Evolutionary conservation across 2,329 filamentous ascomycete genomes (phyloP).

Genomic region (Pyrenochaeta sp.): DNA sequence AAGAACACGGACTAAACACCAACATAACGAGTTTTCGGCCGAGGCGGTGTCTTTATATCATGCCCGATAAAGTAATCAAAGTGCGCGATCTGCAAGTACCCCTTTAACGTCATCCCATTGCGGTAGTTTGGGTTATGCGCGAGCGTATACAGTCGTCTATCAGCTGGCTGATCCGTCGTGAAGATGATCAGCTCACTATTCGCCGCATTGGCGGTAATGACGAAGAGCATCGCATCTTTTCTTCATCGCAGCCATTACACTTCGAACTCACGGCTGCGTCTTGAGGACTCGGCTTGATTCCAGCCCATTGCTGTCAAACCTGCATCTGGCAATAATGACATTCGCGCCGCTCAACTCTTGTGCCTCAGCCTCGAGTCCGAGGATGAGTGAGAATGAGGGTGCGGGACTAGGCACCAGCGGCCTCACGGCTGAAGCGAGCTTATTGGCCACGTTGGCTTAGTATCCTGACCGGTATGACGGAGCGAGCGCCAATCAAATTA

Average conservation of each 20-base stretch:
- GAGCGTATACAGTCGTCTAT: too few species aligned
- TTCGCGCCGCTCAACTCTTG: not conserved
- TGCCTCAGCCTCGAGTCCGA: not conserved
- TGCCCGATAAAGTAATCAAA: too few species aligned
- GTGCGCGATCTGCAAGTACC: too few species aligned
- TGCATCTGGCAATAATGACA: not conserved
- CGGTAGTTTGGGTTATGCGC: too few species aligned
- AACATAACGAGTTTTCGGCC: too few species aligned
- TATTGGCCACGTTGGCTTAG: not conserved
- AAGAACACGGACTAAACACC: too few species aligned
- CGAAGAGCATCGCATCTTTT: not conserved
- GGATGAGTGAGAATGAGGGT: not conserved
- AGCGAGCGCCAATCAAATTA: slow-evolving; percentile 9
- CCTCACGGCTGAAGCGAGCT: slow-evolving; percentile 3
- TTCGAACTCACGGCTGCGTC: not conserved
- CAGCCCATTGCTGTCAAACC: not conserved
- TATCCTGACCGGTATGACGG: slow-evolving; percentile 9
- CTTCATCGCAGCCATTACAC: not conserved
- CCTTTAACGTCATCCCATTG: too few species aligned
- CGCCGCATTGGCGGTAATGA: too few species aligned
- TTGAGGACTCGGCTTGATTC: not conserved
- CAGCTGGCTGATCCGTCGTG: too few species aligned
- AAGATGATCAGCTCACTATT: too few species aligned
- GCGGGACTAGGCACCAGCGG: slow-evolving; percentile 2
- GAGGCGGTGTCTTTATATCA: too few species aligned